Conservation (phyloP, 805 yeast species). For the Lachancea fermentati region DNA sequence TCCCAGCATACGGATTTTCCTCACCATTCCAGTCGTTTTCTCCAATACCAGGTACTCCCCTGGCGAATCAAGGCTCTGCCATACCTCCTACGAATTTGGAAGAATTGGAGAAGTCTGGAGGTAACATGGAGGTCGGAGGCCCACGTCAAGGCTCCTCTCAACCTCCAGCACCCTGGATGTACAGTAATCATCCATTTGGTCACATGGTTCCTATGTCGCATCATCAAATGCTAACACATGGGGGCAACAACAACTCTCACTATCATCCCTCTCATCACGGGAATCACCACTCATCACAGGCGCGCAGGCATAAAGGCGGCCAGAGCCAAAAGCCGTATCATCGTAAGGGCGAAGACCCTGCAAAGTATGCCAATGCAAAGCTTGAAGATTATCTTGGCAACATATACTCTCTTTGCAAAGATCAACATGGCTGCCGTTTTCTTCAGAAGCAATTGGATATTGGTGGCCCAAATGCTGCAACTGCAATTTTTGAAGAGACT, state of each 20-base stretch:
- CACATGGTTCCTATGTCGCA: slow-evolving; percentile 26
- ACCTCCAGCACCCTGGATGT: slow-evolving; percentile 32
- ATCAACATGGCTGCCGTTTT: slow-evolving; percentile 94
- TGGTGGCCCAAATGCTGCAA: slow-evolving; percentile 55
- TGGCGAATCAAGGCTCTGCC: slow-evolving; percentile 4
- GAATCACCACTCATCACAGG: slow-evolving; percentile 4
- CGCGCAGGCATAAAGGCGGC: slow-evolving; percentile 19
- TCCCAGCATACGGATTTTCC: slow-evolving; percentile 30
- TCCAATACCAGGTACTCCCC: slow-evolving; percentile 24
- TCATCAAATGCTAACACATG: slow-evolving; percentile 10
- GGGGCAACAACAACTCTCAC: slow-evolving; percentile 2
- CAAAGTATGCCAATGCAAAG: slow-evolving; percentile 61
- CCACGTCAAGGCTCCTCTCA: slow-evolving; percentile 8
- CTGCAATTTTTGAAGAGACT: slow-evolving; percentile 76
- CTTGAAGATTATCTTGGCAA: slow-evolving; percentile 66
- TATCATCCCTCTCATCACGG: slow-evolving; percentile 7
- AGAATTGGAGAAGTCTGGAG: slow-evolving; percentile 1
- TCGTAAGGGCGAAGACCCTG: slow-evolving; percentile 49
- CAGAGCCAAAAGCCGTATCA: slow-evolving; percentile 9
- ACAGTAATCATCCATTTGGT: slow-evolving; percentile 27
- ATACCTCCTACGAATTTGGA: neutral
- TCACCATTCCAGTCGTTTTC: slow-evolving; percentile 32
- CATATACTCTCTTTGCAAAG: slow-evolving; percentile 79
- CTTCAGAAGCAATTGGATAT: slow-evolving; percentile 80
- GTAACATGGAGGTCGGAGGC: neutral